These are phyloP conservation scores for Pythium sukuiense DNA, from an alignment of 352 stramenopile species.

Conservation along the genomic window DNA sequence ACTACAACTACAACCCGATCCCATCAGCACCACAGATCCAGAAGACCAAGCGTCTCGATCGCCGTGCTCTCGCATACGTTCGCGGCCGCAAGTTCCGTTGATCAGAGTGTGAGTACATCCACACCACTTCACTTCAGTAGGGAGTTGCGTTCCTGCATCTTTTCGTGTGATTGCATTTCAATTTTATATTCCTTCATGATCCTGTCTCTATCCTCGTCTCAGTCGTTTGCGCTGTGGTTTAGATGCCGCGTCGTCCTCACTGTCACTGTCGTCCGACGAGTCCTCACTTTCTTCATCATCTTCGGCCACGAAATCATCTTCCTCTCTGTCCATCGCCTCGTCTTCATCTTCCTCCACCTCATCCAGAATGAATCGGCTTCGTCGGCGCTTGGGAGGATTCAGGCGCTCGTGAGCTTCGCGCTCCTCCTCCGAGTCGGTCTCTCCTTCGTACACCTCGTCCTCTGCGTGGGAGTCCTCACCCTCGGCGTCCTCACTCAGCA, in stretches of 20 bases:
- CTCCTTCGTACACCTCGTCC: slow-evolving; percentile 48
- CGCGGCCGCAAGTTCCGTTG: slow-evolving; percentile 72
- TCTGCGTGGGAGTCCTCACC: slow-evolving; percentile 38
- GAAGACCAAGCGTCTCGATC: slow-evolving; percentile 79
- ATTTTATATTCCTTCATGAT: neutral
- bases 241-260: slow-evolving; percentile 20
- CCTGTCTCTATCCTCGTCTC: slow-evolving; percentile 10
- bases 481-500: slow-evolving; percentile 33
- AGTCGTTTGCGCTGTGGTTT: slow-evolving; percentile 24
- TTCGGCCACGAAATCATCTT: slow-evolving; percentile 36
- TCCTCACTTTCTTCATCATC: slow-evolving; percentile 10
- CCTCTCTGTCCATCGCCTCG: slow-evolving; percentile 32
- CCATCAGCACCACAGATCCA: slow-evolving; percentile 69
- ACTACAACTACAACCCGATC: slow-evolving; percentile 68
- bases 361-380: slow-evolving; percentile 77
- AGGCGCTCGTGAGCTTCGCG: slow-evolving; percentile 26
- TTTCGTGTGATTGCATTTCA: slow-evolving; percentile 1
- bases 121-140: neutral
- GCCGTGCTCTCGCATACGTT: slow-evolving; percentile 71
- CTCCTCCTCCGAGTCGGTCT: slow-evolving; percentile 74
- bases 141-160: neutral
- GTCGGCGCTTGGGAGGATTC: slow-evolving; percentile 25
- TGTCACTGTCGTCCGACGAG: slow-evolving; percentile 15
- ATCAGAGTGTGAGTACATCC: neutral
- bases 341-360: slow-evolving; percentile 70